Conservation (phyloP, 768 basidiomycete genomes). For the Pleurotus tuoliensis region DNA sequence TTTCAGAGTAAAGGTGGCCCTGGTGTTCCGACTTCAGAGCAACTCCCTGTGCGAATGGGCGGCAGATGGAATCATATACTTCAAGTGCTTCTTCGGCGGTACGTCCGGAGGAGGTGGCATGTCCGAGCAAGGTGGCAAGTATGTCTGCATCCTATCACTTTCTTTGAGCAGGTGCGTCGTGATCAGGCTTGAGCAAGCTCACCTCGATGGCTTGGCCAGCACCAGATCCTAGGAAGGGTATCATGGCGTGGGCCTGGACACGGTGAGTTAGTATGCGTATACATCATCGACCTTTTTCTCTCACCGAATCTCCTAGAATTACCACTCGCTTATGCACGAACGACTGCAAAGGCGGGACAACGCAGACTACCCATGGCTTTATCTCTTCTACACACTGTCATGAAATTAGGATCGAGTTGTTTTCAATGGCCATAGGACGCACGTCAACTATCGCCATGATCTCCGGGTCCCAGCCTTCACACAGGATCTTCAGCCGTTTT, state of each 20-base stretch:
- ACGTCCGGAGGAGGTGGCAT: background rate
- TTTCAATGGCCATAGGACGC: background rate
- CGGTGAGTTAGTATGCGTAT: background rate
- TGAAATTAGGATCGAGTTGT: background rate
- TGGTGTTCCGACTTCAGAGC: background rate
- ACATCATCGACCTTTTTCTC: background rate
- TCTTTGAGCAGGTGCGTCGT: background rate
- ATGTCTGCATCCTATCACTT: background rate
- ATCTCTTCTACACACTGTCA: background rate
- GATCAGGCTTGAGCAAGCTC: no score
- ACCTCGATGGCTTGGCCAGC: slow-evolving; percentile 2
- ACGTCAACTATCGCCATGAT: background rate
- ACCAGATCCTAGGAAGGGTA: slow-evolving; percentile 3
- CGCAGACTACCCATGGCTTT: background rate
- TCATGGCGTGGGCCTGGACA: slow-evolving; percentile 2
- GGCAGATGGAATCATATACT: background rate
- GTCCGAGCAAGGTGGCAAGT: background rate
- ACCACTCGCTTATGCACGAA: background rate
- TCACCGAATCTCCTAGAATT: background rate
- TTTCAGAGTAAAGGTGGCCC: background rate
- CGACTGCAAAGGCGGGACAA: background rate
- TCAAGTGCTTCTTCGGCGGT: background rate
- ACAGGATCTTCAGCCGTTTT: background rate
- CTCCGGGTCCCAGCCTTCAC: background rate
- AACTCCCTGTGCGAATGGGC: background rate